Base-by-base conservation (phyloP, 1,139 yeast genomes). In the Zhuliangozyma parablackwelliae region DNA sequence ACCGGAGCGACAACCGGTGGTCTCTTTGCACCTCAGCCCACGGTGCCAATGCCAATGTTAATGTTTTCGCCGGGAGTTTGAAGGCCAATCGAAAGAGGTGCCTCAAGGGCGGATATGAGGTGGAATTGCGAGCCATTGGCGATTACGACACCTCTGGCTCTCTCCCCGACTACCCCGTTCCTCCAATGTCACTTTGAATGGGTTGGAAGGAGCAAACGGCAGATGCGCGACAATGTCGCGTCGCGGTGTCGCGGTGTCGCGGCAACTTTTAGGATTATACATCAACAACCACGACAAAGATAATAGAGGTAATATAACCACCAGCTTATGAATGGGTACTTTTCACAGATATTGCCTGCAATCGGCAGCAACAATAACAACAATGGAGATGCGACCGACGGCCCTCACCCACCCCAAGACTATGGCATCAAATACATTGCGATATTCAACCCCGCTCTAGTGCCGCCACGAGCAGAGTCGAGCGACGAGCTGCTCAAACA, bases 401-500 rank as follows among this genome's bases (percentile, higher is more conserved):
- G 4, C 16, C 4, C 16, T 16, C 4, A 3, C 16, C 16, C 4
- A 3, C 4, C 16, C 16, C 16, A 16, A 16, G 16, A 16, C 16
- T 16, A 16, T 16, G 16, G 6, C 47, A 47, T 50, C 12, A 49
- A 46, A 28, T 50, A 45, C 37, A 45, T 53, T 21, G 43, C 54
- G 11, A 47, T 61, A 2, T 59, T 49, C 41, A 59, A 59, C 39
- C 60, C 65, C 3, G 44, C 37, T 2, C 49, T 49, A 26, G 44
- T 47, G 9, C 39, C 43, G 13, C 47, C 49, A 1, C 49, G 48
- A 29, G 56, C 49, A 2, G 69, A 63, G 35, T 47, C 54, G 13
- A 54, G 53, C 33, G 59, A 58, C 12, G 65, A 60, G 35, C 44
- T 63, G 28, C 40, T 43, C 31, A 50, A 55, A 31, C 72, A 65